These are phyloP conservation scores for Plenodomus tracheiphilus DNA, from an alignment of 2,329 filamentous ascomycete species.

Conservation along the genomic window DNA sequence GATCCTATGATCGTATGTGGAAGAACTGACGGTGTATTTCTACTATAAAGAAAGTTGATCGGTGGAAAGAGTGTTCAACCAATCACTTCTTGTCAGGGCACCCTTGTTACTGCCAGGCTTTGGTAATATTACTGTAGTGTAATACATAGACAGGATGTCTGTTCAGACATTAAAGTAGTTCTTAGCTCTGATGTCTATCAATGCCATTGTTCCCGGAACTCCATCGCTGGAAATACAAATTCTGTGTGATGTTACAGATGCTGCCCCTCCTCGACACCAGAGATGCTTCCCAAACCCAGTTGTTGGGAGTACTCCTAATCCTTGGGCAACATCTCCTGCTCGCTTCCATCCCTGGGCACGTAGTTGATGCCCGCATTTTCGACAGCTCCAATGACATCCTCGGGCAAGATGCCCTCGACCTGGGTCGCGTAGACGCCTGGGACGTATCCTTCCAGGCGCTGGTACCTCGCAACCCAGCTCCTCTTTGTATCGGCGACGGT, in stretches of 20 bases:
- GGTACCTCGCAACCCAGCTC: conserved; percentile 97
- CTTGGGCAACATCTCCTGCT: conserved; percentile 41
- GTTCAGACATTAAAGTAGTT: no score
- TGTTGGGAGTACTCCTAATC: conserved; percentile 16
- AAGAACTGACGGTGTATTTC: no score
- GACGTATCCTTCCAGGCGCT: conserved; percentile 86
- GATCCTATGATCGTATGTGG: no score
- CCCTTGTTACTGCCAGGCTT: no score
- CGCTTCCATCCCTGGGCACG: conserved; percentile 53
- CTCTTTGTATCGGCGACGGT: conserved; percentile 77
- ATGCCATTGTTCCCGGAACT: conserved; percentile 22
- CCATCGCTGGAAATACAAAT: conserved; percentile 30
- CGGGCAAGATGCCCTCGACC: conserved; percentile 76
- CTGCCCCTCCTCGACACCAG: background rate
- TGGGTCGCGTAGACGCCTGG: conserved; percentile 92
- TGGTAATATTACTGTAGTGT: no score
- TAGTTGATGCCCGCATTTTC: conserved; percentile 65
- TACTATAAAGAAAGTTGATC: no score
- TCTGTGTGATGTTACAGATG: background rate
- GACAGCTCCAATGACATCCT: conserved; percentile 59
- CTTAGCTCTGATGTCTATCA: no score
- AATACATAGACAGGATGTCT: no score
- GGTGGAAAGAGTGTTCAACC: no score
- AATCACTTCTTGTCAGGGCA: no score
- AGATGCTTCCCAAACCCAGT: background rate